A percentile compares a stretch with the other conserved stretches of the same genome.
phyloP scores from a whole-genome alignment of 2,329 filamentous ascomycete genomes.

The Hypoxylon sp. region DNA sequence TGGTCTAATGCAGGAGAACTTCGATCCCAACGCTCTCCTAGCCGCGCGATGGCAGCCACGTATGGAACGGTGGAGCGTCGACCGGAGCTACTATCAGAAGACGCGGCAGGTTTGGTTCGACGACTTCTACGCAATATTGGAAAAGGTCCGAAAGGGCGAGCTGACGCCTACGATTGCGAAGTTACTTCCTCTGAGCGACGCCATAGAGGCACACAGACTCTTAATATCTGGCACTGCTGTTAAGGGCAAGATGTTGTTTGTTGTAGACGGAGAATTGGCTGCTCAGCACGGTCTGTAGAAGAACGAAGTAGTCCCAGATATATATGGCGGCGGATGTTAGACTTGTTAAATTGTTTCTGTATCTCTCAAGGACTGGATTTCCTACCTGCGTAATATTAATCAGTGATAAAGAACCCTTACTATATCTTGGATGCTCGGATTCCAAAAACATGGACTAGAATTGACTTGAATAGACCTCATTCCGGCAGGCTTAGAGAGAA shows the following conservation, averaged over 20 bases:
- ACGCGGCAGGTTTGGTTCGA: slow-evolving; percentile 6
- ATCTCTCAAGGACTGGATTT: too few species aligned
- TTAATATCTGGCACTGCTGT: slow-evolving; percentile 20
- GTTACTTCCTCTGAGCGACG: slow-evolving; percentile 8
- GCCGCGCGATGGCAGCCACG: slow-evolving; percentile 1
- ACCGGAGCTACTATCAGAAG: background rate
- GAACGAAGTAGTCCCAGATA: background rate
- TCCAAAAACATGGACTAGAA: too few species aligned
- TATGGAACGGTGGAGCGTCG: background rate
- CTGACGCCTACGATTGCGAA: slow-evolving; percentile 8
- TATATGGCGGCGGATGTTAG: too few species aligned
- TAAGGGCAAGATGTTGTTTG: slow-evolving; percentile 14
- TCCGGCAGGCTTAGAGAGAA: too few species aligned
- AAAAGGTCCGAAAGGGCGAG: background rate
- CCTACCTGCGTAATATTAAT: too few species aligned
- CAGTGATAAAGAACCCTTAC: too few species aligned
- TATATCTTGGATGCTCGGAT: too few species aligned
- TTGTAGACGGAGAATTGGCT: slow-evolving; percentile 16
- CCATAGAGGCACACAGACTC: slow-evolving; percentile 5
- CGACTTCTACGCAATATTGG: background rate
- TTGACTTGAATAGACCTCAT: too few species aligned
- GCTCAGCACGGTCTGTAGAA: slow-evolving; percentile 4
- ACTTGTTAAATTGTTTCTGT: too few species aligned
- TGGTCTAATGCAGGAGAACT: background rate
- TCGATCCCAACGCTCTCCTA: slow-evolving; percentile 2